Evolutionary conservation across 75 land plant species (phyloP), one percentile per base, ranked within the genome.

Genomic region (Pinus albicaulis): DNA sequence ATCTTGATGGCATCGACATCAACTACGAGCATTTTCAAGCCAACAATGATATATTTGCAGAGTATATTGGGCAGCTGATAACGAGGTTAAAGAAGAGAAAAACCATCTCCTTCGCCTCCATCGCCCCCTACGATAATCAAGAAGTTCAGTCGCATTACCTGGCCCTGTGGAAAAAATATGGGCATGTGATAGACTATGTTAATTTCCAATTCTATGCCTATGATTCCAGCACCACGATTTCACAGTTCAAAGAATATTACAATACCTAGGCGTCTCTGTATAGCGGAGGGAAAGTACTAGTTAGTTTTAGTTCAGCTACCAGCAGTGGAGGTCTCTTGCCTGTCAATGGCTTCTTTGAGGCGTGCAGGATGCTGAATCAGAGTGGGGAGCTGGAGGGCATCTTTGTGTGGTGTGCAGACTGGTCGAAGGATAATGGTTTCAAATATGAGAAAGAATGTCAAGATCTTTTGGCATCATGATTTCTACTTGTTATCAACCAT

Each of bases 1-100:
- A 72, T 44, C 63, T 79, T 0, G 88, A 82, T 41, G 84, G 88
- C 69, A 75, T 85, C 59, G 87, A 85, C 76, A 74, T 84, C 28
- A 83, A 84, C 60, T 76, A 76, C 68, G 87, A 85, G 74, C 79
- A 72, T 61, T 85, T 85, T 68, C 71, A 70, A 14, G 16, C 72
- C 2, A 81, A 64, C 48, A 55, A 59, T 17, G 59, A 73, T 36
- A 81, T 52, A 20, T 85, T 85, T 31, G 59, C 66, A 1, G 78
- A 77, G 12, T 73, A 69, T 83, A 78, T 85, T 24, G 86, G 83
- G 16, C 77, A 75, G 56, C 75, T 85, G 52, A 56, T 85, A 7
- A 66, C 60, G 63, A 52, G 15, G 1, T 75, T 85, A 15, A 85
- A 85, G 77, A 24, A 15, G 38, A 57, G 20, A n/a, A n/a, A 44